phyloP scores from a whole-genome alignment of 345 rosid genomes.

The Ailanthus altissimus region DNA sequence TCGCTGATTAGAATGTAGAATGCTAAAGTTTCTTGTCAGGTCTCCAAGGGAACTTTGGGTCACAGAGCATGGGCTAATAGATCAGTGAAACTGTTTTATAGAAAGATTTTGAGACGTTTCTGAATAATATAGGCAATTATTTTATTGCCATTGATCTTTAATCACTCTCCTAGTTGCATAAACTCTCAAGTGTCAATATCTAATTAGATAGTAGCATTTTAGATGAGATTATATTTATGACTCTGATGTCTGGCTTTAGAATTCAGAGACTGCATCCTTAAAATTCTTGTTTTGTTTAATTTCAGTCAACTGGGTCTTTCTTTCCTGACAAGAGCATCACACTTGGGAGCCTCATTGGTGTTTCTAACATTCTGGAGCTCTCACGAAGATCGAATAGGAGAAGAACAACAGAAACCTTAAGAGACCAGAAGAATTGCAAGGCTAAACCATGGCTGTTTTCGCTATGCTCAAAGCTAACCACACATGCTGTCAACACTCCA shows the following conservation, averaged over 20 bases:
- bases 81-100: slow-evolving; percentile 9
- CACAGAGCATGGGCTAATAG: slow-evolving; percentile 17
- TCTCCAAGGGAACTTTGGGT: slow-evolving; percentile 10
- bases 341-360: slow-evolving; percentile 76
- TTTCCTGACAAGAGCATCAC: slow-evolving; percentile 75
- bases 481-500: slow-evolving; percentile 57
- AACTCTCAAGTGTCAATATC: background rate
- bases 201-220: background rate
- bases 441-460: slow-evolving; percentile 69
- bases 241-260: background rate
- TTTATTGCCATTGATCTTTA: background rate
- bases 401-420: slow-evolving; percentile 42
- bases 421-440: slow-evolving; percentile 48
- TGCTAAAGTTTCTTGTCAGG: slow-evolving; percentile 2
- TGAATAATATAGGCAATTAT: background rate
- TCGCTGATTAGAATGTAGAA: slow-evolving; percentile 1
- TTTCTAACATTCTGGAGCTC: slow-evolving; percentile 59
- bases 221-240: background rate
- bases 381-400: slow-evolving; percentile 60
- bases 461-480: slow-evolving; percentile 69
- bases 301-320: slow-evolving; percentile 78
- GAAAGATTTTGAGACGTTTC: background rate
- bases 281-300: slow-evolving; percentile 11
- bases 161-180: background rate
- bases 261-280: background rate